Evolutionary conservation across 1,284 basidiomycete species (phyloP).

Genomic region (Coniferiporia weirii): DNA sequence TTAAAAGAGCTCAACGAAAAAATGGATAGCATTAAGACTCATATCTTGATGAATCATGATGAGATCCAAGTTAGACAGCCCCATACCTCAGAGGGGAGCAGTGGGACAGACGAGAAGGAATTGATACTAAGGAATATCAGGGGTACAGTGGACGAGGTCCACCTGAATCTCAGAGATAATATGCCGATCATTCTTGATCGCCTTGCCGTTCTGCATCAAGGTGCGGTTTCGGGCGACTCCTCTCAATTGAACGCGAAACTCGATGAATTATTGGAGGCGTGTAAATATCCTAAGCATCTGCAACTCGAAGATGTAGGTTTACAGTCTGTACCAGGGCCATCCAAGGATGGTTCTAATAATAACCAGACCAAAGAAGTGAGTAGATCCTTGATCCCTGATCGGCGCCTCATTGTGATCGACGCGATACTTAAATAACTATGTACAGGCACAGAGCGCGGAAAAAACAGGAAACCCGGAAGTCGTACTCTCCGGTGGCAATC

Average conservation of each 20-base stretch:
- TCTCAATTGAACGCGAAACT: conserved; percentile 25
- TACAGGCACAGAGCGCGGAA: too few species aligned
- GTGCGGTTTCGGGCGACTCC: background rate
- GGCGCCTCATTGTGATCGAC: too few species aligned
- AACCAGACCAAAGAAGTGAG: too few species aligned
- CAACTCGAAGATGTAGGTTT: background rate
- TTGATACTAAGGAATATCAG: background rate
- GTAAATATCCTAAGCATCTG: background rate
- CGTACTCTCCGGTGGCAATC: background rate
- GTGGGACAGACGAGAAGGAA: background rate
- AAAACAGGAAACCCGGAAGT: too few species aligned
- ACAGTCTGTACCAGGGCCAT: too few species aligned
- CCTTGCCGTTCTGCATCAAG: background rate
- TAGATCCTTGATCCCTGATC: too few species aligned
- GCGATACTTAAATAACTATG: too few species aligned
- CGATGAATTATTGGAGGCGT: conserved; percentile 21
- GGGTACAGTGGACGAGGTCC: conserved; percentile 2
- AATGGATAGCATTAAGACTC: conserved; percentile 4
- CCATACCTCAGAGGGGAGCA: background rate
- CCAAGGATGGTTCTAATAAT: too few species aligned
- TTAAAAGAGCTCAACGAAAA: conserved; percentile 9
- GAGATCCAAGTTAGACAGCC: background rate
- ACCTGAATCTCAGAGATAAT: background rate
- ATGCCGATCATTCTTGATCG: conserved; percentile 8
- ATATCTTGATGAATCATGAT: conserved; percentile 10